Evolutionary conservation across 495 filamentous ascomycete species (phyloP), one percentile per base, ranked within the genome.

Genomic region (Parachaetomium inaequale): DNA sequence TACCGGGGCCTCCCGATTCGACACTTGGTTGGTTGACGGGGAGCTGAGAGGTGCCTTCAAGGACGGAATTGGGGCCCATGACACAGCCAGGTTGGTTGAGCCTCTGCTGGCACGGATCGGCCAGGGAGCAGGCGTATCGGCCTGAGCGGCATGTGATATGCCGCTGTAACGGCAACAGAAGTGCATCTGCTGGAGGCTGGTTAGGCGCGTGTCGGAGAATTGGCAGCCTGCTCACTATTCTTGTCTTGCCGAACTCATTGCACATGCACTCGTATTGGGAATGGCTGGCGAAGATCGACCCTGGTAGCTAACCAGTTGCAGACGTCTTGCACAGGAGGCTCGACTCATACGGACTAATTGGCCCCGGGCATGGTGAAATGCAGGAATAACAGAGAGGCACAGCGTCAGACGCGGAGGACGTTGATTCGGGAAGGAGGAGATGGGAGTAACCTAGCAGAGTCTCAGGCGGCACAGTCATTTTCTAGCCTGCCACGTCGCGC

Each of bases 1-100:
- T 14, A 14, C 6, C n/a, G 40, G 31, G 1, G 55, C 52, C 34
- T 47, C 42, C 4, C 23, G 29, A 15, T 49, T 61, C 19, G 68
- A 71, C 47, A 42, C 7, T 14, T 69, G 60, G 47, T 17, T 68
- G 28, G 12, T 55, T 6, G 51, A 64, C 17, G 61, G 66, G 31
- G 28, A 42, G 21, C 10, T 62, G 32, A 59, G 31, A 38, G 32
- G 26, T 21, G 25, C 42, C 14, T 54, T 63, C 28, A 21, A 51
- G 15, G 34, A 47, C 11, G 50, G 55, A 29, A 29, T n/a, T 12
- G 32, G 42, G n/a, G 21, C 49, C 10, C 36, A 62, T 17, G 43
- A 61, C 36, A 21, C 53, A 3, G 47, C 50, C 19, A n/a, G 23
- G 21, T 15, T 65, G 51, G 21, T 65, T 11, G 23, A 56, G 10